Evolutionary conservation across 1,139 yeast species (phyloP).

Genomic region (Spencermartinsiella ligniputridi): DNA sequence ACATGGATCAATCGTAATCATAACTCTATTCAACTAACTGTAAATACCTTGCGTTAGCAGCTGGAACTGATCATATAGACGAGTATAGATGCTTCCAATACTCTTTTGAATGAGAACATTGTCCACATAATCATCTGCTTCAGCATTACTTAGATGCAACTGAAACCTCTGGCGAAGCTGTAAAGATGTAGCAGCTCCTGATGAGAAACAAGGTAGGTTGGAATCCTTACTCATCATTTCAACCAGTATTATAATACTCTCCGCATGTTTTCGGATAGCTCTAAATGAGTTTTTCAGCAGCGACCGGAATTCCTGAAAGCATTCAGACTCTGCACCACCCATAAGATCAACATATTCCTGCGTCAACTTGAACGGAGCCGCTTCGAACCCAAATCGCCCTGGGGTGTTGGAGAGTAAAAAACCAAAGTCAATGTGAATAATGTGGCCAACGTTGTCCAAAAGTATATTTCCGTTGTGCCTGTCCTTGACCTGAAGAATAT

Average conservation of each 20-base stretch:
- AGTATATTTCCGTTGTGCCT: slow-evolving; percentile 95
- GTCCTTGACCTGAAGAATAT: slow-evolving; percentile 85
- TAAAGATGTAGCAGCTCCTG: slow-evolving; percentile 77
- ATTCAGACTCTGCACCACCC: slow-evolving; percentile 67
- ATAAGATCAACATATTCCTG: slow-evolving; percentile 79
- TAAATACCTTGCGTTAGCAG: slow-evolving; percentile 91
- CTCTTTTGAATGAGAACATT: slow-evolving; percentile 69
- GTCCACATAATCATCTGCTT: slow-evolving; percentile 74
- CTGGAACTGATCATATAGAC: slow-evolving; percentile 92
- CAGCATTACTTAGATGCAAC: slow-evolving; percentile 65
- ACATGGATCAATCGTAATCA: no score
- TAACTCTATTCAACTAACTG: slow-evolving; percentile 32
- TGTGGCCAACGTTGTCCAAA: slow-evolving; percentile 91
- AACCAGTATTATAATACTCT: slow-evolving; percentile 71
- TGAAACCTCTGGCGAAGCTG: slow-evolving; percentile 78
- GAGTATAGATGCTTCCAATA: slow-evolving; percentile 81
- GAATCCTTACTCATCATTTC: slow-evolving; percentile 93
- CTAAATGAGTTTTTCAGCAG: slow-evolving; percentile 69
- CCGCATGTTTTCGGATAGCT: slow-evolving; percentile 64
- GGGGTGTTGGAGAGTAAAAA: slow-evolving; percentile 89
- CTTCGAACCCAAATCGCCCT: slow-evolving; percentile 93
- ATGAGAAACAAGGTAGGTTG: slow-evolving; percentile 81
- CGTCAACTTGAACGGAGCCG: slow-evolving; percentile 92
- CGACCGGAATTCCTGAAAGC: slow-evolving; percentile 54
- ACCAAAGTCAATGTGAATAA: slow-evolving; percentile 94